Conservation (phyloP, 2,329 filamentous ascomycete species). For the Samsoniella hepiali region DNA sequence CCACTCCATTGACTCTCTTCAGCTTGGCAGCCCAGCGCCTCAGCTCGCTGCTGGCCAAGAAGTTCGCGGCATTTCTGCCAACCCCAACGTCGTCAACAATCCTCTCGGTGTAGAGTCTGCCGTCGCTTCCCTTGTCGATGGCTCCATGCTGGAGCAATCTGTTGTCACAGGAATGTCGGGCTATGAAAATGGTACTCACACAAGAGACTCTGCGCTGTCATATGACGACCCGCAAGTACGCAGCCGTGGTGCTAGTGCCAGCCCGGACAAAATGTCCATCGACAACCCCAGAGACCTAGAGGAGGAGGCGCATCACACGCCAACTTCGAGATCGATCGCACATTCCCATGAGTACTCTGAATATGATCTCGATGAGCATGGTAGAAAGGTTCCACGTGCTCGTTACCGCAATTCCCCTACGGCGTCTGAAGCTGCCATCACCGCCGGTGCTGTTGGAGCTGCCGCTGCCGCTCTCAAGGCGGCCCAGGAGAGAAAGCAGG, state of each 20-base stretch:
- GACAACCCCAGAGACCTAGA: conserved; percentile 37
- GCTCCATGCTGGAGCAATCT: conserved; percentile 66
- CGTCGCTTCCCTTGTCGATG: conserved; percentile 81
- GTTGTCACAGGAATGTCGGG: conserved; percentile 61
- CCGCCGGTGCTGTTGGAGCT: conserved; percentile 52
- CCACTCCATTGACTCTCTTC: conserved; percentile 33
- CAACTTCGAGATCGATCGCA: conserved; percentile 36
- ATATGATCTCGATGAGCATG: conserved; percentile 57
- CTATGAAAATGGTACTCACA: conserved; percentile 40
- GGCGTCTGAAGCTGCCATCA: conserved; percentile 56
- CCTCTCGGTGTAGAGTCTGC: conserved; percentile 77
- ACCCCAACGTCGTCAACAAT: conserved; percentile 72
- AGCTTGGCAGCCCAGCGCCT: conserved; percentile 38
- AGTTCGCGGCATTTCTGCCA: conserved; percentile 67
- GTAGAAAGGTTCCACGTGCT: conserved; percentile 49
- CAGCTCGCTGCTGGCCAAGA: conserved; percentile 63
- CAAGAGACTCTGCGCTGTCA: conserved; percentile 36
- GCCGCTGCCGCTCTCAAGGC: conserved; percentile 51
- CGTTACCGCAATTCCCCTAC: conserved; percentile 51
- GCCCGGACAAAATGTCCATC: conserved; percentile 42
- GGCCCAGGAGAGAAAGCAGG: conserved; percentile 45
- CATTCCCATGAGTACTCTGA: conserved; percentile 49
- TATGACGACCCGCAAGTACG: conserved; percentile 31
- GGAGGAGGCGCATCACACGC: conserved; percentile 41
- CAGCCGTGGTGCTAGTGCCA: conserved; percentile 37